These are phyloP conservation scores for Rhodotorula babjevae DNA, from an alignment of 768 basidiomycete genomes.

Conservation along the genomic window DNA sequence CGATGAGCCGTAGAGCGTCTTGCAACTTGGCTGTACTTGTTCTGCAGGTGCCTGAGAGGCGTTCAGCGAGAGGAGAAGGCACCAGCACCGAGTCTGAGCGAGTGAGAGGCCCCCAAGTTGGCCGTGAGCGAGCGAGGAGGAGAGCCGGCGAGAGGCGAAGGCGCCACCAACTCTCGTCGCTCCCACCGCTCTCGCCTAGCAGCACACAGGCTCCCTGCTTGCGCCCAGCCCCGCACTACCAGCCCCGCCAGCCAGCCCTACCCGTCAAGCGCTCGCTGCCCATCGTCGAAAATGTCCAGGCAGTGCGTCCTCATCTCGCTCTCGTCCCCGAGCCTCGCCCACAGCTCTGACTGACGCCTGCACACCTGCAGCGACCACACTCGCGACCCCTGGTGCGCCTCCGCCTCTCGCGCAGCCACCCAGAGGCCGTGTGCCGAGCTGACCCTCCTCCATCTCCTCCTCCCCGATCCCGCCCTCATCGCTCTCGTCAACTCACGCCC, in stretches of 20 bases:
- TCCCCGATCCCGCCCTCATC: background rate
- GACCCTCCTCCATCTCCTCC: background rate
- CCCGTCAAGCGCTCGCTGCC: background rate
- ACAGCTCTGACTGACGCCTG: background rate
- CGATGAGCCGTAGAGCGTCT: background rate
- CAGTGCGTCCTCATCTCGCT: conserved; percentile 5
- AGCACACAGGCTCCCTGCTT: too few species aligned
- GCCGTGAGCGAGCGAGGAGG: too few species aligned
- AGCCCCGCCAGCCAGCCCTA: background rate
- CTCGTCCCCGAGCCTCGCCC: background rate
- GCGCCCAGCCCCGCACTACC: too few species aligned
- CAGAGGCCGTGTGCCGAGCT: background rate
- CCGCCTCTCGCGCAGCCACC: background rate
- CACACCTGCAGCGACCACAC: conserved; percentile 61
- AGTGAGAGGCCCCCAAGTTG: background rate
- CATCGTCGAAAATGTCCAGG: background rate
- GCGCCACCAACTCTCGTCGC: background rate
- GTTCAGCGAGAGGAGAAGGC: too few species aligned
- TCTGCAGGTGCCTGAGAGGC: too few species aligned
- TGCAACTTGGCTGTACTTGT: background rate
- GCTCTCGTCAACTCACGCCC: background rate
- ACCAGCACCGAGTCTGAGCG: too few species aligned
- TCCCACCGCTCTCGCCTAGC: background rate
- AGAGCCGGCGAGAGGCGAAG: background rate
- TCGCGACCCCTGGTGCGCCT: conserved; percentile 76